phyloP scores from a whole-genome alignment of 129 eudicot species.

The Calendula officinalis region DNA sequence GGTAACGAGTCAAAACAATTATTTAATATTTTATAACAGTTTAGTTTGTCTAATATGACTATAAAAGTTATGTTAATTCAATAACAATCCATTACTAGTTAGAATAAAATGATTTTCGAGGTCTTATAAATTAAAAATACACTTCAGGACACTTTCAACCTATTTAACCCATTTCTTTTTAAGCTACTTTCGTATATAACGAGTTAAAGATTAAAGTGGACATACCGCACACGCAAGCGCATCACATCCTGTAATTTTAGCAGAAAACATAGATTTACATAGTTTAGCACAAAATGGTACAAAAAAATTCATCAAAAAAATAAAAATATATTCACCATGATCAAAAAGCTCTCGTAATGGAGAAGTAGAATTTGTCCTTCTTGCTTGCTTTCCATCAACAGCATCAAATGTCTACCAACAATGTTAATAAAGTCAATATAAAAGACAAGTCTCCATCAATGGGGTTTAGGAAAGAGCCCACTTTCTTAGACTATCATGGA shows the following conservation, averaged over 20 bases:
- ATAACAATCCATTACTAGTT: neutral
- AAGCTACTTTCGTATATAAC: neutral
- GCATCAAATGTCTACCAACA: conserved; percentile 3
- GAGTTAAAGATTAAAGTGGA: neutral
- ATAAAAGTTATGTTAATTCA: neutral
- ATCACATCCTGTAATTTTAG: conserved; percentile 10
- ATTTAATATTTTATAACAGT: too few species aligned
- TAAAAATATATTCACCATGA: neutral
- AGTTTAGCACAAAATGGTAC: neutral
- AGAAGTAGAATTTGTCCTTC: conserved; percentile 4
- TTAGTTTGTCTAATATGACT: neutral
- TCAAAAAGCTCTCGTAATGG: conserved; percentile 16
- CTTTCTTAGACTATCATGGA: too few species aligned
- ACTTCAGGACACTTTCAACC: neutral
- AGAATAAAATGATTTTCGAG: neutral
- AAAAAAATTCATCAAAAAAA: neutral
- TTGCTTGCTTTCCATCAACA: conserved; percentile 18
- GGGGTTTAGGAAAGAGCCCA: too few species aligned
- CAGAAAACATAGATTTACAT: neutral
- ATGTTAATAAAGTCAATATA: neutral
- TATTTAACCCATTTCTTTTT: neutral
- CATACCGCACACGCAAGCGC: conserved; percentile 20
- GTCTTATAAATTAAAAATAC: neutral
- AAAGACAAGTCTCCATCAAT: too few species aligned
- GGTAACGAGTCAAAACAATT: neutral